Percentiles rank a stretch among this genome's conserved stretches.
Evolutionary conservation across 345 rosid genomes (phyloP).

Genomic region (Dipteronia dyeriana): DNA sequence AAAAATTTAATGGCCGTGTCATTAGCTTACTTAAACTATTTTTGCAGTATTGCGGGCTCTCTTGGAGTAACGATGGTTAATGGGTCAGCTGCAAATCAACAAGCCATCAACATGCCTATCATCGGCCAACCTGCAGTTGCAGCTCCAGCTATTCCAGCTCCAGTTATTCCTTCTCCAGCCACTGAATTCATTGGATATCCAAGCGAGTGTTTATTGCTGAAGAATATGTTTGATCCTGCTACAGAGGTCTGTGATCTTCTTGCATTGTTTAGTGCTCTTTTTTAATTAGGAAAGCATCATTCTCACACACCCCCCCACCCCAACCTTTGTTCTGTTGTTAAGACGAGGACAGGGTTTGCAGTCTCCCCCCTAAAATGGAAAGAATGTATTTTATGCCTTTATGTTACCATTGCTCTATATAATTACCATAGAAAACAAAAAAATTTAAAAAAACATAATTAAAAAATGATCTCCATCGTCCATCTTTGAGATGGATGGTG

Average conservation of each 20-base stretch:
- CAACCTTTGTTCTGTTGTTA: too few relatives aligned
- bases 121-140: slow-evolving; percentile 53
- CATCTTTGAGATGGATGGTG: too few relatives aligned
- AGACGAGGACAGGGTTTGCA: too few relatives aligned
- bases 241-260: slow-evolving; percentile 61
- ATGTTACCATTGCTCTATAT: too few relatives aligned
- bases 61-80: slow-evolving; percentile 68
- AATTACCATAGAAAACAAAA: too few relatives aligned
- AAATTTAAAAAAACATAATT: too few relatives aligned
- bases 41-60: slow-evolving; percentile 61
- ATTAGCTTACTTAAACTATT: slow-evolving; percentile 2
- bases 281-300: too few relatives aligned
- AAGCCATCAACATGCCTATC: slow-evolving; percentile 49
- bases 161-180: slow-evolving; percentile 49
- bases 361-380: too few relatives aligned
- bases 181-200: slow-evolving; percentile 72
- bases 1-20: background rate
- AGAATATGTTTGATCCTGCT: slow-evolving; percentile 92
- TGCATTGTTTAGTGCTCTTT: background rate
- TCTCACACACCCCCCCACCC: too few relatives aligned
- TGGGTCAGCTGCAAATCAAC: slow-evolving; percentile 58
- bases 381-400: too few relatives aligned
- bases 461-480: too few relatives aligned
- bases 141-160: slow-evolving; percentile 51
- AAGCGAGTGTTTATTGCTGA: slow-evolving; percentile 81